Conservation (phyloP, 1,284 basidiomycete genomes). For the Heterobasidion occidentale region DNA sequence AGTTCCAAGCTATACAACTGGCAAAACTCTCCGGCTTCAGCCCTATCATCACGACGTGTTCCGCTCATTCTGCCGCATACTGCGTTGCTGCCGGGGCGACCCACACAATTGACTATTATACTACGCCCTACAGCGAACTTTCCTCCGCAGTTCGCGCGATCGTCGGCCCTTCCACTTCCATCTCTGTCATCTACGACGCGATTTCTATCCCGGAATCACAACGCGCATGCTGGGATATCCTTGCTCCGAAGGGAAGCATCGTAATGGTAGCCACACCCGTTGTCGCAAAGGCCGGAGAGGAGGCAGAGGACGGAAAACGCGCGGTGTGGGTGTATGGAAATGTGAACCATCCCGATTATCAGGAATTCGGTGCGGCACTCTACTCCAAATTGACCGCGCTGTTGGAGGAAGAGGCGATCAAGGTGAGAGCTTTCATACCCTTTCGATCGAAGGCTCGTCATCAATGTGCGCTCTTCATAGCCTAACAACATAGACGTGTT, state of each 20-base stretch:
- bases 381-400: conserved; percentile 6
- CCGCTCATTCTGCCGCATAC: conserved; percentile 20
- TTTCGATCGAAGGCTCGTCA: no score
- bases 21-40: conserved; percentile 21
- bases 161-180: conserved; percentile 3
- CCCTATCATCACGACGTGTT: conserved; percentile 26
- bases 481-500: conserved; percentile 22
- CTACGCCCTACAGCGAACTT: conserved; percentile 4
- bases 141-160: conserved; percentile 6
- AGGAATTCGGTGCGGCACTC: conserved; percentile 3
- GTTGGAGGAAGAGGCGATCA: conserved; percentile 5
- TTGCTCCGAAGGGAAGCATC: conserved; percentile 17
- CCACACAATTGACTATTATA: conserved; percentile 22
- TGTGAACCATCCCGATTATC: neutral
- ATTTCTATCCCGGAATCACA: conserved; percentile 15
- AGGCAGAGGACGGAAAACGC: conserved; percentile 1
- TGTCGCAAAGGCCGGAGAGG: neutral
- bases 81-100: conserved; percentile 26
- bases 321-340: conserved; percentile 2
- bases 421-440: conserved; percentile 1
- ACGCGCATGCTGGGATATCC: conserved; percentile 16
- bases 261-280: conserved; percentile 4
- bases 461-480: conserved; percentile 6
- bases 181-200: conserved; percentile 20
- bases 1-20: conserved; percentile 1